phyloP scores from a whole-genome alignment of 495 filamentous ascomycete genomes.

The Cryomyces antarcticus region DNA sequence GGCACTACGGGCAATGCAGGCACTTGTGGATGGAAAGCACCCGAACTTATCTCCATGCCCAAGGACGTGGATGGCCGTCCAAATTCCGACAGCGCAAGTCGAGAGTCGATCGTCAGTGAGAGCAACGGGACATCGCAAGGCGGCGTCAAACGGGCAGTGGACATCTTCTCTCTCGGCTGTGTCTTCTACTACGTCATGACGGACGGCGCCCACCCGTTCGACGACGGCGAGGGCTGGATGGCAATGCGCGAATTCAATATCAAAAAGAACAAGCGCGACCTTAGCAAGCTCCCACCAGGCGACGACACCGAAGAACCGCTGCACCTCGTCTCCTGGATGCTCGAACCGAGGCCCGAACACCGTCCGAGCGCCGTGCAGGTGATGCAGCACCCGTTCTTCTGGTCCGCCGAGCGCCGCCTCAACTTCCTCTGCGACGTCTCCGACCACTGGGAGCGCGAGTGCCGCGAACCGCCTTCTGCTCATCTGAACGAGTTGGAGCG shows the following conservation, averaged over 20 bases:
- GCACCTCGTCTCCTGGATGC: conserved; percentile 70
- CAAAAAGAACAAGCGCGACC: conserved; percentile 60
- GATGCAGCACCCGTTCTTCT: conserved; percentile 91
- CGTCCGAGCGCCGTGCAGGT: conserved; percentile 50
- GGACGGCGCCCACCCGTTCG: conserved; percentile 79
- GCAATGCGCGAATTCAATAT: conserved; percentile 92
- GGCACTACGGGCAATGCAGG: conserved; percentile 87
- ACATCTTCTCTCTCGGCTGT: conserved; percentile 89
- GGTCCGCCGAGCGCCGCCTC: conserved; percentile 67
- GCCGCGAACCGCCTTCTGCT: conserved; percentile 53
- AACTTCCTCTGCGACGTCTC: conserved; percentile 83
- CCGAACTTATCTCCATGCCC: conserved; percentile 55
- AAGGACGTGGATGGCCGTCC: conserved; percentile 39
- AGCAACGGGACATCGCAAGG: conserved; percentile 12
- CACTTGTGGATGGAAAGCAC: conserved; percentile 88
- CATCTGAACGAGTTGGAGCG: conserved; percentile 44
- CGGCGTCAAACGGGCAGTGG: conserved; percentile 82
- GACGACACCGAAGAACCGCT: conserved; percentile 71
- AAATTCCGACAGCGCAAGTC: conserved; percentile 9
- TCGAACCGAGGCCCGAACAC: conserved; percentile 46
- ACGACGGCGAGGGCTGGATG: conserved; percentile 61
- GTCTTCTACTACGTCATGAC: conserved; percentile 95
- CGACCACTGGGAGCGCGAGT: conserved; percentile 86
- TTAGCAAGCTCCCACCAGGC: conserved; percentile 45
- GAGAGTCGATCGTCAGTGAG: conserved; percentile 8